These are phyloP conservation scores for Ramichloridium luteum DNA, from an alignment of 2,329 filamentous ascomycete genomes.

Conservation along the genomic window DNA sequence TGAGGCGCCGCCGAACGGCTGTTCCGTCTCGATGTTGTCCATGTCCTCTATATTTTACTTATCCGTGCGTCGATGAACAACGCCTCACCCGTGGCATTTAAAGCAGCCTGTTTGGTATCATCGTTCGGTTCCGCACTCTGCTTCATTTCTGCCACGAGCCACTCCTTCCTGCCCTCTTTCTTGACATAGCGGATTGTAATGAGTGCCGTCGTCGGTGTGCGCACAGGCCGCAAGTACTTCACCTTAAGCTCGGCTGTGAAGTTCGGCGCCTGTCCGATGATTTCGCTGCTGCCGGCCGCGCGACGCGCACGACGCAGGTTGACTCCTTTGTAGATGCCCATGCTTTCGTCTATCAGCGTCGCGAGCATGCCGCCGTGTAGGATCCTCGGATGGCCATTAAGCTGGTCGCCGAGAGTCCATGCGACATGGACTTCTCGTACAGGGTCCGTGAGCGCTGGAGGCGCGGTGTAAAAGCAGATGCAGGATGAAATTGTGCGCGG, in stretches of 20 bases:
- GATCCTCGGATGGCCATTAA: slow-evolving; percentile 43
- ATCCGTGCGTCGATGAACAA: slow-evolving; percentile 35
- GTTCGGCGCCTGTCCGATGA: slow-evolving; percentile 5
- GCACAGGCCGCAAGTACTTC: slow-evolving; percentile 41
- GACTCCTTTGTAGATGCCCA: slow-evolving; percentile 38
- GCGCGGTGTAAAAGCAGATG: slow-evolving; percentile 32
- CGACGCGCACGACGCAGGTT: slow-evolving; percentile 25
- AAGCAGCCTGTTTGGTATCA: slow-evolving; percentile 34
- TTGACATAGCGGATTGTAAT: slow-evolving; percentile 31
- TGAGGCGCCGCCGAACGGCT: too few relatives aligned
- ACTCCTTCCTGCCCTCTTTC: slow-evolving; percentile 44
- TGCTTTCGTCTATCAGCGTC: slow-evolving; percentile 47
- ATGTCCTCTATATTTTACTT: slow-evolving; percentile 11
- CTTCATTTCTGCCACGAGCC: slow-evolving; percentile 35
- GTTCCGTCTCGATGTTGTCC: too few relatives aligned
- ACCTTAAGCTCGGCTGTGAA: slow-evolving; percentile 46
- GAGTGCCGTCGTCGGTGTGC: slow-evolving; percentile 38
- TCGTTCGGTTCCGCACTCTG: slow-evolving; percentile 14
- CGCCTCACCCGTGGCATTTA: slow-evolving; percentile 42
- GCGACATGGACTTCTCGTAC: slow-evolving; percentile 26
- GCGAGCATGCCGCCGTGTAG: slow-evolving; percentile 48
- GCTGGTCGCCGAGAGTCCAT: slow-evolving; percentile 36
- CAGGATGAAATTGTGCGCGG: slow-evolving; percentile 37
- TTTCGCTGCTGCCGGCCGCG: slow-evolving; percentile 2
- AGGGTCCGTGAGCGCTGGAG: slow-evolving; percentile 19